phyloP scores from a whole-genome alignment of 495 filamentous ascomycete species.

The Patellaria atrata region DNA sequence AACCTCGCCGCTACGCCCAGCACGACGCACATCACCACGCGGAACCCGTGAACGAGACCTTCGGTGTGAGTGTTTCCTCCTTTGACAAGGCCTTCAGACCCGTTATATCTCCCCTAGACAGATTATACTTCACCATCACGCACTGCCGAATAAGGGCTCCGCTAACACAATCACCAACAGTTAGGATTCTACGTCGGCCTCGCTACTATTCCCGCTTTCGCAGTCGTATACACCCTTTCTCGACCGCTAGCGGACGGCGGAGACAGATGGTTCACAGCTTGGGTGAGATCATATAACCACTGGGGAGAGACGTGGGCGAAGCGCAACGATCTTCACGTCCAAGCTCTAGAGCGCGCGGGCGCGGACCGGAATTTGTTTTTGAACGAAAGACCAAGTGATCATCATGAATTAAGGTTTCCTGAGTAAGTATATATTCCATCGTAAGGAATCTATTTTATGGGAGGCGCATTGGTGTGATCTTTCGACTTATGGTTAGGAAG shows the following conservation, averaged over 20 bases:
- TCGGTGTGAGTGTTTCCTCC: slow-evolving; percentile 41
- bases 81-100: not conserved
- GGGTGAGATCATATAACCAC: slow-evolving; percentile 38
- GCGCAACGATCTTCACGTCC: slow-evolving; percentile 48
- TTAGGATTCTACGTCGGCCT: slow-evolving; percentile 51
- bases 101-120: too few relatives aligned
- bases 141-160: slow-evolving; percentile 1
- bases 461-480: not conserved
- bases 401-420: slow-evolving; percentile 44
- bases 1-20: slow-evolving; percentile 23
- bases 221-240: slow-evolving; percentile 41
- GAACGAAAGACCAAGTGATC: slow-evolving; percentile 33
- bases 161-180: slow-evolving; percentile 29
- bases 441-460: not conserved
- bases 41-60: slow-evolving; percentile 43
- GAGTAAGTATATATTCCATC: slow-evolving; percentile 48
- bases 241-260: slow-evolving; percentile 28
- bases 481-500: too few relatives aligned
- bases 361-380: slow-evolving; percentile 51
- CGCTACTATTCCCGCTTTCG: slow-evolving; percentile 40
- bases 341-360: slow-evolving; percentile 54
- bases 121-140: slow-evolving; percentile 15
- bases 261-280: slow-evolving; percentile 37
- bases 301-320: slow-evolving; percentile 38
- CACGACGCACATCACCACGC: slow-evolving; percentile 27